Evolutionary conservation across 768 basidiomycete genomes (phyloP).

Genomic region (Trametes maxima): DNA sequence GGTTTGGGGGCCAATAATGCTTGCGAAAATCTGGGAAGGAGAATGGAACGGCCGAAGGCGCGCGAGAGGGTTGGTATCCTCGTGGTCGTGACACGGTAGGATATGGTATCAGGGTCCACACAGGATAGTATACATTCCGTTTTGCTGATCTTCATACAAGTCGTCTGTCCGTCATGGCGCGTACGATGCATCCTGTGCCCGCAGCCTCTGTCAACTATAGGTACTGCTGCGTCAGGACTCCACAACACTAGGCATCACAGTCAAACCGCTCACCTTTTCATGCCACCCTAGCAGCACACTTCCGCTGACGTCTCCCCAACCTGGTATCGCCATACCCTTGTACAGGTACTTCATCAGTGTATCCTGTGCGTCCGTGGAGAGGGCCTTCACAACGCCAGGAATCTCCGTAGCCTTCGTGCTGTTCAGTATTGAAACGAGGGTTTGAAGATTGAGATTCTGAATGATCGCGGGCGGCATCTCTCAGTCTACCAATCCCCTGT

Average conservation of each 20-base stretch:
- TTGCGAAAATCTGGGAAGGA: neutral
- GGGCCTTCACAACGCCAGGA: slow-evolving; percentile 65
- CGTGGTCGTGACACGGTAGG: neutral
- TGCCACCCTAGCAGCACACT: slow-evolving; percentile 88
- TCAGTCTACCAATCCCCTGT: neutral
- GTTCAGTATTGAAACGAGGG: slow-evolving; percentile 87
- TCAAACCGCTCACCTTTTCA: slow-evolving; percentile 72
- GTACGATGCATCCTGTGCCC: slow-evolving; percentile 93
- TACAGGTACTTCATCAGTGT: slow-evolving; percentile 97
- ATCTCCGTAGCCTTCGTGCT: slow-evolving; percentile 92
- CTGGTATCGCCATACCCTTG: slow-evolving; percentile 86
- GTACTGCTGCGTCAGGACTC: neutral
- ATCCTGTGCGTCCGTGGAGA: slow-evolving; percentile 79
- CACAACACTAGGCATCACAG: neutral
- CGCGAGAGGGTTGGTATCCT: neutral
- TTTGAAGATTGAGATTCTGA: slow-evolving; percentile 78
- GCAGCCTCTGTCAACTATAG: slow-evolving; percentile 87
- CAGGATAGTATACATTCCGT: slow-evolving; percentile 23
- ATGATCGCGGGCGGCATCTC: neutral
- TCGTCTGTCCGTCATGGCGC: slow-evolving; percentile 74
- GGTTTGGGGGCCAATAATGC: neutral
- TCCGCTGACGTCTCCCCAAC: slow-evolving; percentile 62
- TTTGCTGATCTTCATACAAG: slow-evolving; percentile 44
- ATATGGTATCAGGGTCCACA: slow-evolving; percentile 1
- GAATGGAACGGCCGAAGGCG: neutral